Base-by-base conservation (phyloP, 2,329 filamentous ascomycete genomes). In the Nakataea oryzae region DNA sequence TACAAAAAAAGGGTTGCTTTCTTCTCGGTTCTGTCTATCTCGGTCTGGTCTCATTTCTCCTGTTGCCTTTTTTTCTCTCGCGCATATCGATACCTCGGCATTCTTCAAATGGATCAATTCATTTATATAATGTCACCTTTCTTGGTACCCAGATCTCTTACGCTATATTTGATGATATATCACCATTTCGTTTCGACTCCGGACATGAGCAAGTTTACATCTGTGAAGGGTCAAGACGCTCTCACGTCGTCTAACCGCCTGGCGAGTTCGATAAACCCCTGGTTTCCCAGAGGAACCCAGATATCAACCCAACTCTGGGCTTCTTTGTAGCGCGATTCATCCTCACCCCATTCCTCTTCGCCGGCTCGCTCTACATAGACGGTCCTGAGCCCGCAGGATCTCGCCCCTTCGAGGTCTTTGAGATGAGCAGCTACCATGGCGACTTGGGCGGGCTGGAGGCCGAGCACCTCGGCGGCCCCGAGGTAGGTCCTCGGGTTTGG, bases 361-460 rank as follows among this genome's bases (percentile, higher is more conserved):
- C 72, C 67, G 3, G 74, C 71, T 63, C 90, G 78, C 74, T 90
- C 88, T 3, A 95, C 84, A 70, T 92, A 95, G 2, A 95, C 79
- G 0, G 89, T 90, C 67, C 81, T 79, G 64, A 92, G 75, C 0
- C 90, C 90, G 64, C 78, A 80, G 2, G 68, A 70, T 67, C 84
- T 85, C 5, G 90, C 90, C 0, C 81, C 87, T 64, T 83, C 76
- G 62, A 95, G 74, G 72, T 93, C 90, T 7, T 69, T 72, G 63
- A 93, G 74, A 74, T 93, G 90, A 50, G 90, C 86, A 21, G 91
- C 90, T 26, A 95, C 88, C 83, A 95, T 85, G 26, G 85, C 88
- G 63, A 90, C 87, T 69, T 92, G 79, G 2, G 71, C 70, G 0
- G 86, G 81, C 64, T 80, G 67, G 55, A 86, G 64, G 0, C 81